These are phyloP conservation scores for Solanum raphanifolium DNA, from an alignment of 257 asterid genomes.

Conservation along the genomic window DNA sequence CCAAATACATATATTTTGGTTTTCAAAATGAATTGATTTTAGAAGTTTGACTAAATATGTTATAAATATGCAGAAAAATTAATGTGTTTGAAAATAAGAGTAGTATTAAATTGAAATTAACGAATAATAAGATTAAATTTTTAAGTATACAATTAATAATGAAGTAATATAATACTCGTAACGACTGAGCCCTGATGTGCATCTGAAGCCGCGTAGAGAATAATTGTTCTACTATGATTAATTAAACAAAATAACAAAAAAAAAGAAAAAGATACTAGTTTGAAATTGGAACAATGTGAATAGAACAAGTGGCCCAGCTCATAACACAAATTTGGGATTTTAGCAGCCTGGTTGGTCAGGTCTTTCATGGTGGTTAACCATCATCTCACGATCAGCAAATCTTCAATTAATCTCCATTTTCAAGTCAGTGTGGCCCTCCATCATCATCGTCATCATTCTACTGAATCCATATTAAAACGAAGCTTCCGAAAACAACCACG, in stretches of 20 bases:
- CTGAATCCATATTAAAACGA: not conserved
- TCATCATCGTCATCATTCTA: not conserved
- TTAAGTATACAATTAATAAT: not conserved
- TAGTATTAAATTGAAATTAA: not conserved
- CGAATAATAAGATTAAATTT: not conserved
- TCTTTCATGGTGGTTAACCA: not conserved
- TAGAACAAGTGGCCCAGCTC: not conserved
- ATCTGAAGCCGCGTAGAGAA: not conserved
- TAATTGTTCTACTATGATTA: not conserved
- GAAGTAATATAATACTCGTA: not conserved
- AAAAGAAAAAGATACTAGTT: not conserved
- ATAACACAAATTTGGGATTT: not conserved
- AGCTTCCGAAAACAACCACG: not conserved
- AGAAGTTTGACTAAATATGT: not conserved
- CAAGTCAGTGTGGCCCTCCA: not conserved
- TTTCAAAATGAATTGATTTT: not conserved
- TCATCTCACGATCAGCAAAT: not conserved
- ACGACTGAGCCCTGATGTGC: not conserved
- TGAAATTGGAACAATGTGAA: not conserved
- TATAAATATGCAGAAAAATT: not conserved
- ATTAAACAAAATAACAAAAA: not conserved
- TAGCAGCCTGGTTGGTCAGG: not conserved
- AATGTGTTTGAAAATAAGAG: not conserved
- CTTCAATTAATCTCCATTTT: not conserved
- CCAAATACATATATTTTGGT: not conserved